Evolutionary conservation across 352 stramenopile genomes (phyloP).

Genomic region (Globisporangium paddicum): DNA sequence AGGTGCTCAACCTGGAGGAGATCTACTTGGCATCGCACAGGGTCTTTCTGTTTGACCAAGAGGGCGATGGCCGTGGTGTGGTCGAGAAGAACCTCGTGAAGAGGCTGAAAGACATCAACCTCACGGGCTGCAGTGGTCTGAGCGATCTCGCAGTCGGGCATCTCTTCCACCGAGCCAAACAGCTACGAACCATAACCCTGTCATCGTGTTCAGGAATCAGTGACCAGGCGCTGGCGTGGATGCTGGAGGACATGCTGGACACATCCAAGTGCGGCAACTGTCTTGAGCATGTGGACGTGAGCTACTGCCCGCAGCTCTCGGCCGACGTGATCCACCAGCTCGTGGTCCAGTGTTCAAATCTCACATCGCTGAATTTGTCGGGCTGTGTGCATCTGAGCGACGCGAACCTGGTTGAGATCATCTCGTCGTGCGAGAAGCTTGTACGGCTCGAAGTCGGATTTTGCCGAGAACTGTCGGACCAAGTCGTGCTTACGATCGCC

Average conservation of each 20-base stretch:
- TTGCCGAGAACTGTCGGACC: constrained; percentile 84
- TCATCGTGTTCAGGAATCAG: constrained; percentile 59
- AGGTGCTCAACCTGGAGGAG: constrained; percentile 81
- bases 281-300: constrained; percentile 67
- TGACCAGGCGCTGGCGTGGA: constrained; percentile 52
- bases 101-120: constrained; percentile 53
- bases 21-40: constrained; percentile 58
- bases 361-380: constrained; percentile 80
- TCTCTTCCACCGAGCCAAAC: constrained; percentile 53
- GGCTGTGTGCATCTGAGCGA: constrained; percentile 78
- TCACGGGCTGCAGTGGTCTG: constrained; percentile 66
- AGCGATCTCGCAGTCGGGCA: constrained; percentile 73
- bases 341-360: constrained; percentile 41
- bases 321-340: constrained; percentile 46
- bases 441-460: constrained; percentile 68
- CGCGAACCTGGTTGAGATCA: constrained; percentile 59
- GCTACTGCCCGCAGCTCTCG: constrained; percentile 73
- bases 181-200: constrained; percentile 43
- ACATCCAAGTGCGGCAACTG: constrained; percentile 31
- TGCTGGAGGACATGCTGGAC: constrained; percentile 69
- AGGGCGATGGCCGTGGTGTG: constrained; percentile 68
- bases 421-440: constrained; percentile 61
- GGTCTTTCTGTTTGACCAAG: constrained; percentile 83
- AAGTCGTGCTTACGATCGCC: constrained; percentile 55
- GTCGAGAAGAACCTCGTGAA: constrained; percentile 77